Conservation (phyloP, 108 stramenopile genomes). For the Pseudonitzschia multistriata region DNA sequence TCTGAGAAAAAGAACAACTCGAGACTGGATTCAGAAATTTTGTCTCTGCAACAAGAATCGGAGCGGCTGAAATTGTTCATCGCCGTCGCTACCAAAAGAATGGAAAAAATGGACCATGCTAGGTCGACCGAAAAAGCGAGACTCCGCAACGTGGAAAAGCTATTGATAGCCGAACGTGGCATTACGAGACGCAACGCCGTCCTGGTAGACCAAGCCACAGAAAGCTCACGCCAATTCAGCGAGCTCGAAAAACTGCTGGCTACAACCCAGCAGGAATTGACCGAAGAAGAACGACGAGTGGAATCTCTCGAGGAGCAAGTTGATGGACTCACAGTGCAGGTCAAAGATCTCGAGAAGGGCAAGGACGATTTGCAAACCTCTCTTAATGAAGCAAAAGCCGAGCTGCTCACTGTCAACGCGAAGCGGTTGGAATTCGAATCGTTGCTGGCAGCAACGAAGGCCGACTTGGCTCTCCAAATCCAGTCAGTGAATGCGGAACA, state of each 20-base stretch:
- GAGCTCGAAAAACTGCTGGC: constrained; percentile 10
- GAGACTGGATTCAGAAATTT: background rate
- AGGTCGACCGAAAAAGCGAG: background rate
- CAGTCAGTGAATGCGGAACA: background rate
- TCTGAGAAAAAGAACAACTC: background rate
- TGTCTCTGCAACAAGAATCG: background rate
- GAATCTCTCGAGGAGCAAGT: constrained; percentile 12
- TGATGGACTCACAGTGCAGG: background rate
- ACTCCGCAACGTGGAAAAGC: background rate
- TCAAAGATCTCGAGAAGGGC: constrained; percentile 1
- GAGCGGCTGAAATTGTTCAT: background rate
- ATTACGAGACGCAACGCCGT: background rate
- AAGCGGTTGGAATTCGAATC: constrained; percentile 3
- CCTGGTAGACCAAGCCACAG: background rate
- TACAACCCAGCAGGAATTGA: constrained; percentile 14
- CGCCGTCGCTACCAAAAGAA: background rate
- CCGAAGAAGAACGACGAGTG: constrained; percentile 1
- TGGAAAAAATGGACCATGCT: background rate
- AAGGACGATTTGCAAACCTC: background rate
- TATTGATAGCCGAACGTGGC: background rate
- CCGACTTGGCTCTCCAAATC: background rate
- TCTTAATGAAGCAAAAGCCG: background rate
- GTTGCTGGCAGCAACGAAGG: background rate
- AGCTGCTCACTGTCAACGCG: background rate
- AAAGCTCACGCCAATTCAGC: background rate